phyloP scores from a whole-genome alignment of 148 eudicot genomes.

The Limonium bicolor region DNA sequence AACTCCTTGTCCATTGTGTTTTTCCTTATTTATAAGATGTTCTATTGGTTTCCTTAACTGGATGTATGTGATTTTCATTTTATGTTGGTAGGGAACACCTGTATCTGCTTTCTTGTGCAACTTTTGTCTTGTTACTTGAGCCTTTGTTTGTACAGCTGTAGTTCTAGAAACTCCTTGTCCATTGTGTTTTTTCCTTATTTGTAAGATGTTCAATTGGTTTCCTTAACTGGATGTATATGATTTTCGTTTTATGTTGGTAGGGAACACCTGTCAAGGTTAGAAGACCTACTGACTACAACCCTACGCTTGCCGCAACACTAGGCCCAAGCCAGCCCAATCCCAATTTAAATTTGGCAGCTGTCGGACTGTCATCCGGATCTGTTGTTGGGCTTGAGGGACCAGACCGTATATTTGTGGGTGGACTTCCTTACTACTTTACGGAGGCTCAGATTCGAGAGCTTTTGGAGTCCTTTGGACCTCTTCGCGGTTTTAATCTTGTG shows the following conservation, averaged over 20 bases:
- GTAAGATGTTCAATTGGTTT: too few relatives aligned
- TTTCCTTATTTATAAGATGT: too few relatives aligned
- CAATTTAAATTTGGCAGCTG: constrained; percentile 70
- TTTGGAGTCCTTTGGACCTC: constrained; percentile 74
- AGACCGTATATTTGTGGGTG: constrained; percentile 88
- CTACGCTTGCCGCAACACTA: constrained; percentile 71
- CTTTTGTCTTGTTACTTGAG: too few relatives aligned
- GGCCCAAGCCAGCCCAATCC: constrained; percentile 90
- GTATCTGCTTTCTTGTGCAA: too few relatives aligned
- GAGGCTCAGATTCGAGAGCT: constrained; percentile 78
- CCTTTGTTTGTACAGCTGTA: too few relatives aligned
- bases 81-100: too few relatives aligned
- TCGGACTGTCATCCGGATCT: constrained; percentile 77
- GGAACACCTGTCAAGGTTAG: constrained; percentile 79
- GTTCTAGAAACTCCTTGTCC: too few relatives aligned
- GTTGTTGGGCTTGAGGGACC: constrained; percentile 74
- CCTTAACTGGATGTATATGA: background rate
- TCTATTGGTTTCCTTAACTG: too few relatives aligned
- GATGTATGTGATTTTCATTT: background rate
- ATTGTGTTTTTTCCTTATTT: too few relatives aligned
- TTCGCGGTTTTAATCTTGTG: constrained; percentile 84
- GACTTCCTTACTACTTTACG: constrained; percentile 75
- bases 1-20: too few relatives aligned
- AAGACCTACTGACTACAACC: constrained; percentile 90
- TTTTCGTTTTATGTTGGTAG: constrained; percentile 15